Evolutionary conservation across 768 basidiomycete species (phyloP).

Genomic region (Chlorophyllum brunneum): DNA sequence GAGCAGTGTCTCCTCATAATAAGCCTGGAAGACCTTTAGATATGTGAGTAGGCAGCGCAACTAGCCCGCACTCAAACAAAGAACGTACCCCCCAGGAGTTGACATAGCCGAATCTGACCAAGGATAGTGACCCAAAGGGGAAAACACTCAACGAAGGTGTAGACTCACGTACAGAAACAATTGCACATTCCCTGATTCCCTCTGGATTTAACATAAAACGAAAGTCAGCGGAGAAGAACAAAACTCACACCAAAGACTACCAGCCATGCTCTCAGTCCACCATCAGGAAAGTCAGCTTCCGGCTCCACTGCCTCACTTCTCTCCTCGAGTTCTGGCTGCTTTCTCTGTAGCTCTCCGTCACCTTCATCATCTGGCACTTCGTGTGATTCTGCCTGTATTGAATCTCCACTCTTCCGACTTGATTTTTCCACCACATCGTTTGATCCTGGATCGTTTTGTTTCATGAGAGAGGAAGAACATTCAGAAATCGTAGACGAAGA

Average conservation of each 20-base stretch:
- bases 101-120: constrained; percentile 58
- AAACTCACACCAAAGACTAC: constrained; percentile 38
- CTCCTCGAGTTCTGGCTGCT: not conserved
- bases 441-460: not conserved
- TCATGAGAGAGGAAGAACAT: not conserved
- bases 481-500: not conserved
- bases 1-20: constrained; percentile 2
- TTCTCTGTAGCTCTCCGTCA: not conserved
- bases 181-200: constrained; percentile 38
- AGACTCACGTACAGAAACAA: constrained; percentile 42
- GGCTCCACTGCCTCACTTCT: not conserved
- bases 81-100: constrained; percentile 70
- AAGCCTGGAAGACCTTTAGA: constrained; percentile 4
- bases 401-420: not conserved
- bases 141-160: not conserved
- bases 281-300: constrained; percentile 37
- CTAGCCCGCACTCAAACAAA: constrained; percentile 33
- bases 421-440: not conserved
- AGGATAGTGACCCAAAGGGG: constrained; percentile 13
- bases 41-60: constrained; percentile 40
- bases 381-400: constrained; percentile 28
- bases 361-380: constrained; percentile 22
- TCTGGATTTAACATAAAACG: not conserved
- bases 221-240: constrained; percentile 6
- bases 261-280: constrained; percentile 41